A percentile compares a stretch with the other conserved stretches of the same genome.
These are phyloP conservation scores for Cystobasidium pallidum DNA, from an alignment of 1,284 basidiomycete genomes.

Conservation along the genomic window DNA sequence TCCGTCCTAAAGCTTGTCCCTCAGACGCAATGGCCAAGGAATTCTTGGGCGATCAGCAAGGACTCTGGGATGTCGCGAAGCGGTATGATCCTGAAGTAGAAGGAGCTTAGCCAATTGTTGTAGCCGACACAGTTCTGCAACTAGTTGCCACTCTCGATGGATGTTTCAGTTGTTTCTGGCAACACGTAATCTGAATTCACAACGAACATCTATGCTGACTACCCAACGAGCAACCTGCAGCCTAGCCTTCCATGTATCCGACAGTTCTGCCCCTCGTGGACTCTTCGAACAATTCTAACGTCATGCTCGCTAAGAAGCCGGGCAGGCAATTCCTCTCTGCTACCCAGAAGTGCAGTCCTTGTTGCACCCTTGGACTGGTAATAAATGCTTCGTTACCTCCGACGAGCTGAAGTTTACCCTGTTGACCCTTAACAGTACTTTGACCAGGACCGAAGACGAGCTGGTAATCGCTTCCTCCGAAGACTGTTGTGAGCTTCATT, in stretches of 20 bases:
- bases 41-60: slow-evolving; percentile 74
- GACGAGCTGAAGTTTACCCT: slow-evolving; percentile 49
- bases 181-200: background rate
- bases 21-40: slow-evolving; percentile 76
- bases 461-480: slow-evolving; percentile 60
- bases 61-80: slow-evolving; percentile 89
- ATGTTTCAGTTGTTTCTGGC: background rate
- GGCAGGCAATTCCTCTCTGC: slow-evolving; percentile 47
- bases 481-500: slow-evolving; percentile 78
- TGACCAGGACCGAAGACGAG: slow-evolving; percentile 51
- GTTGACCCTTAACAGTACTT: slow-evolving; percentile 19
- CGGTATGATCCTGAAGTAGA: slow-evolving; percentile 38
- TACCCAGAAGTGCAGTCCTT: slow-evolving; percentile 51
- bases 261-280: slow-evolving; percentile 45
- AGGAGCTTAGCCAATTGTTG: slow-evolving; percentile 14
- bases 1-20: slow-evolving; percentile 78
- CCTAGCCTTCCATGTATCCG: slow-evolving; percentile 31
- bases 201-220: background rate
- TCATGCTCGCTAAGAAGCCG: slow-evolving; percentile 51
- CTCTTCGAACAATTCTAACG: slow-evolving; percentile 51
- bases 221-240: background rate
- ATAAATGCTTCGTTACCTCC: slow-evolving; percentile 49
- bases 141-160: background rate
- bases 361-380: slow-evolving; percentile 47
- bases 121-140: background rate